Percentiles rank a stretch among this genome's conserved stretches.
These are phyloP conservation scores for Cutaneotrichosporon dermatis DNA, from an alignment of 1,284 basidiomycete species.

Conservation along the genomic window DNA sequence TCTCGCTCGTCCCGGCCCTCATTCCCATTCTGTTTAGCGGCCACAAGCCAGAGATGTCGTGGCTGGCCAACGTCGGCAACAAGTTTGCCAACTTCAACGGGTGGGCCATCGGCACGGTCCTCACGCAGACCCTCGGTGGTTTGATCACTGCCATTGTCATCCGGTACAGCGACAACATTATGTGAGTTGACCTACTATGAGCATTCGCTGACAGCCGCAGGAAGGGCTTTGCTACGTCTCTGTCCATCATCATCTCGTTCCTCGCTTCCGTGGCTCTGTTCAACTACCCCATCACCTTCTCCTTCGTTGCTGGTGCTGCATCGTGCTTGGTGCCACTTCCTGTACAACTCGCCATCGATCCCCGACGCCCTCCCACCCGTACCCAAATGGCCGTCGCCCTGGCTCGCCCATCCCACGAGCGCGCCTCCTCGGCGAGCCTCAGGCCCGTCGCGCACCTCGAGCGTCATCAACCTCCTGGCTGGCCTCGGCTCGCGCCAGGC, in stretches of 20 bases:
- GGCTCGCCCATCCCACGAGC: conserved; percentile 41
- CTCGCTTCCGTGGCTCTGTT: conserved; percentile 82
- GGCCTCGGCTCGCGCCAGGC: conserved; percentile 21
- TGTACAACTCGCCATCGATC: conserved; percentile 68
- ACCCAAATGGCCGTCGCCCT: conserved; percentile 40
- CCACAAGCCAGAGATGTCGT: conserved; percentile 35
- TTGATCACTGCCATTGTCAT: conserved; percentile 72
- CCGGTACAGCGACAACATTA: conserved; percentile 53
- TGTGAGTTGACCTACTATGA: conserved; percentile 26
- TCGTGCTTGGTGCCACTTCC: conserved; percentile 84
- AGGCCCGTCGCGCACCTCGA: conserved; percentile 33
- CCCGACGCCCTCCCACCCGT: conserved; percentile 25
- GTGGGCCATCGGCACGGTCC: conserved; percentile 88
- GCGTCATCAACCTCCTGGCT: conserved; percentile 39
- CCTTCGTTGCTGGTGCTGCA: conserved; percentile 76
- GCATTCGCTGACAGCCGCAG: conserved; percentile 15
- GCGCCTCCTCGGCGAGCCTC: conserved; percentile 47
- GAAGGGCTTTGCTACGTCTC: conserved; percentile 89
- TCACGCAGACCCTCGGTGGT: conserved; percentile 83
- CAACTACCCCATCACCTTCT: conserved; percentile 75
- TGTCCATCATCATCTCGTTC: conserved; percentile 91
- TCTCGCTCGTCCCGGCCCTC: conserved; percentile 85
- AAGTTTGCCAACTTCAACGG: conserved; percentile 60
- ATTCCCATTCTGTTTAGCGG: conserved; percentile 68
- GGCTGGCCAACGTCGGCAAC: conserved; percentile 28